A percentile compares a stretch with the other conserved stretches of the same genome.
Conservation (phyloP, 495 filamentous ascomycete species). For the Aspergillus affinis region DNA sequence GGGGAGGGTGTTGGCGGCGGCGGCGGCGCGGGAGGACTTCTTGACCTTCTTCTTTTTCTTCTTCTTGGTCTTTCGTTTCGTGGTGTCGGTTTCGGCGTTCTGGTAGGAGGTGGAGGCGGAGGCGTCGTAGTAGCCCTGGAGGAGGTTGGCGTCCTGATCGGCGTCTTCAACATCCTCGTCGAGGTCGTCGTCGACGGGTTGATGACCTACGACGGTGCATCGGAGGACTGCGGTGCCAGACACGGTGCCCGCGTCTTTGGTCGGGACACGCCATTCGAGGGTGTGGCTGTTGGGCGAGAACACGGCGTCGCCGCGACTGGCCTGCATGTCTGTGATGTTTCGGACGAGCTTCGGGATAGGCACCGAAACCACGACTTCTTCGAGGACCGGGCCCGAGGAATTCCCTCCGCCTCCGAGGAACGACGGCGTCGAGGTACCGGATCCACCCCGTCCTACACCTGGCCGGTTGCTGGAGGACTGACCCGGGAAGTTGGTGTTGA, state of each 20-base stretch:
- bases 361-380: constrained; percentile 78
- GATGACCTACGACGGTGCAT: constrained; percentile 73
- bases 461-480: constrained; percentile 36
- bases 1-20: constrained; percentile 25
- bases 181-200: constrained; percentile 50
- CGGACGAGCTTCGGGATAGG: constrained; percentile 79
- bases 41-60: constrained; percentile 44
- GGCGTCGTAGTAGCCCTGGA: constrained; percentile 59
- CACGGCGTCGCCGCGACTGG: constrained; percentile 80
- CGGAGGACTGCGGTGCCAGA: constrained; percentile 71
- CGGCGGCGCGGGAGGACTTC: constrained; percentile 27
- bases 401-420: constrained; percentile 58
- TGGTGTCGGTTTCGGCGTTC: constrained; percentile 24
- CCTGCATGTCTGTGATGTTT: constrained; percentile 81
- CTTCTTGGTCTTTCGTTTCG: constrained; percentile 39
- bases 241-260: constrained; percentile 60
- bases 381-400: constrained; percentile 58
- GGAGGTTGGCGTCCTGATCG: constrained; percentile 42
- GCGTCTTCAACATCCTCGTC: constrained; percentile 55
- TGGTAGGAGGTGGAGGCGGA: constrained; percentile 43
- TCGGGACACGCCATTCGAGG: constrained; percentile 82
- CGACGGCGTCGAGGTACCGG: constrained; percentile 60
- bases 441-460: constrained; percentile 36
- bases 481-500: constrained; percentile 62
- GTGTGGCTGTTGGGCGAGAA: constrained; percentile 68